Base-by-base conservation (phyloP, 805 yeast species). In the Kregervanrija delftensis region DNA sequence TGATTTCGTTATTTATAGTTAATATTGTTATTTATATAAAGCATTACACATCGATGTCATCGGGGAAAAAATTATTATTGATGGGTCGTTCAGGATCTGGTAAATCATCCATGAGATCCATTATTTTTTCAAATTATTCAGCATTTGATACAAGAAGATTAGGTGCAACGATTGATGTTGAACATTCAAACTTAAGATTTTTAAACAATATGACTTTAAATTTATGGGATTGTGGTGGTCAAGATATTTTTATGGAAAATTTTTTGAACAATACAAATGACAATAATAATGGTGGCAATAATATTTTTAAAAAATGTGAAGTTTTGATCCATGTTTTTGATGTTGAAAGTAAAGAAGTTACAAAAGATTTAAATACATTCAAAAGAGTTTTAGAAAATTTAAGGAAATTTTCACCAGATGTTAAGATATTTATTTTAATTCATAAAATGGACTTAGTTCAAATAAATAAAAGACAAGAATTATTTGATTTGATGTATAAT, bases 111-210 rank as follows among this genome's bases (percentile, higher is more conserved):
- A 93, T 93, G 99, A 73, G 98, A 55, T 87, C 96, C 39, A 91
- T 93, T 49, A 93, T 93, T 53, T 93, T 93, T 64, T 82, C 95
- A 55, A 93, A 93, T 60, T 93, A 93, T 64, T 86, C 96, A 2
- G 99, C 99, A 0, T 86, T 91, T 59, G 99, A 93, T 60, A 93
- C 99, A 3, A 74, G 98, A 51, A 73, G 98, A 46, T 66, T 93
- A 11, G 98, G 98, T 2, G 98, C 99, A 10, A 93, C 99, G 0
- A 90, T 93, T 46, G 99, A 93, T 59, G 97, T 93, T n/a, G 99
- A 93, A 60, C 96, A 93, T 60, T 88, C 97, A 2, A 96, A 91
- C 65, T 67, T 93, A 45, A 71, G 98, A 41, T 90, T 93, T 57
- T 69, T 93, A 47, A 96, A 96, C 1, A 90, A 91, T 61, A 88